These are phyloP conservation scores for Chlorella sp. DNA, from an alignment of 139 green algal genomes.

Conservation along the genomic window DNA sequence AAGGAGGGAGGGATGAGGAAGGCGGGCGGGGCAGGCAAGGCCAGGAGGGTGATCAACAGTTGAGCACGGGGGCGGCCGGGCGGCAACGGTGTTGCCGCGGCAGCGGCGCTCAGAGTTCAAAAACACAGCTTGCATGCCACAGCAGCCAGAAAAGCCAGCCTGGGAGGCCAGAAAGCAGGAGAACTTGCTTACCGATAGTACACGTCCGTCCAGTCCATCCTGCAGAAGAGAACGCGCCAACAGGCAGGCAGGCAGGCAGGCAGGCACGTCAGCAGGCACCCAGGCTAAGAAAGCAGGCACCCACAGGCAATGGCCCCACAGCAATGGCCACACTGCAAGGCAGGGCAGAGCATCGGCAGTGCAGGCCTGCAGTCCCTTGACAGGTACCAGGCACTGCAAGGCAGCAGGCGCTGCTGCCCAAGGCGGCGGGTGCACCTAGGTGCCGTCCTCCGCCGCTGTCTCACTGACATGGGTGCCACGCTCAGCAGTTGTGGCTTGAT, in stretches of 20 bases:
- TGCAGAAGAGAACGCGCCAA: constrained; percentile 23
- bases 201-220: constrained; percentile 95
- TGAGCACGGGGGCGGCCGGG: too few relatives aligned
- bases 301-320: neutral
- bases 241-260: neutral
- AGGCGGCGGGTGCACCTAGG: neutral
- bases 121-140: too few relatives aligned
- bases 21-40: too few relatives aligned
- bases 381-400: neutral
- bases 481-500: constrained; percentile 65
- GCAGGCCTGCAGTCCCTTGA: neutral
- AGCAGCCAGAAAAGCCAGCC: neutral
- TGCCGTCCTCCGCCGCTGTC: neutral
- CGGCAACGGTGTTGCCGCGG: too few relatives aligned
- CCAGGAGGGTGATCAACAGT: too few relatives aligned
- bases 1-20: too few relatives aligned
- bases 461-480: constrained; percentile 84
- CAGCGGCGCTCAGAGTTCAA: too few relatives aligned
- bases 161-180: neutral
- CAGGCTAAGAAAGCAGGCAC: neutral
- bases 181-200: constrained; percentile 68
- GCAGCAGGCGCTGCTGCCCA: neutral
- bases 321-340: neutral
- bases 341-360: neutral
- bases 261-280: neutral